These are phyloP conservation scores for Mimosa pudica DNA, from an alignment of 306 rosid genomes.

Conservation along the genomic window DNA sequence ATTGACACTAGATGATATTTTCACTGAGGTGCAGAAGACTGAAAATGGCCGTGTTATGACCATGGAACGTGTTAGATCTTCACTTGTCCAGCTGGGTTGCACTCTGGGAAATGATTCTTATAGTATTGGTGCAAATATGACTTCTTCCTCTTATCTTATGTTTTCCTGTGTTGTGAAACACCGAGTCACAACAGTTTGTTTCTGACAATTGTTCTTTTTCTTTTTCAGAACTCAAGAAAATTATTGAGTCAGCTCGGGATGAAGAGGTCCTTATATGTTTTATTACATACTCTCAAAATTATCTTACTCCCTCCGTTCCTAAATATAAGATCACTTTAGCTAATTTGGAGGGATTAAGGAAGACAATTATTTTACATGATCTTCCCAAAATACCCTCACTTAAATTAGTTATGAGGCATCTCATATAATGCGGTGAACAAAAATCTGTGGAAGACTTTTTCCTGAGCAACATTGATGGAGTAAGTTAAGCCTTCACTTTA, in stretches of 20 bases:
- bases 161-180: constrained; percentile 10
- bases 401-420: too few species aligned
- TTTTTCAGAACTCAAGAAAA: constrained; percentile 69
- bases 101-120: constrained; percentile 52
- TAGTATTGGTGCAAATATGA: constrained; percentile 53
- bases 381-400: too few species aligned
- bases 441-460: too few species aligned
- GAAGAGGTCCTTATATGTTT: constrained; percentile 65
- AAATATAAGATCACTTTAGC: too few species aligned
- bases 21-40: constrained; percentile 73
- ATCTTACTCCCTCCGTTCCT: background rate
- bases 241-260: constrained; percentile 65
- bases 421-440: too few species aligned
- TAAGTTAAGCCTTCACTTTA: too few species aligned
- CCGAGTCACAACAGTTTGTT: constrained; percentile 9
- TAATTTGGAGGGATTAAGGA: too few species aligned
- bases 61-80: constrained; percentile 64
- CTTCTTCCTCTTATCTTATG: constrained; percentile 26
- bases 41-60: constrained; percentile 73
- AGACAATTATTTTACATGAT: too few species aligned
- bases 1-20: constrained; percentile 56
- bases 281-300: constrained; percentile 11
- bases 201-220: constrained; percentile 30
- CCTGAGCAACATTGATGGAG: too few species aligned
- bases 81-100: constrained; percentile 67